These are phyloP conservation scores for Mediolabrus comicus DNA, from an alignment of 108 stramenopile species.

Conservation along the genomic window DNA sequence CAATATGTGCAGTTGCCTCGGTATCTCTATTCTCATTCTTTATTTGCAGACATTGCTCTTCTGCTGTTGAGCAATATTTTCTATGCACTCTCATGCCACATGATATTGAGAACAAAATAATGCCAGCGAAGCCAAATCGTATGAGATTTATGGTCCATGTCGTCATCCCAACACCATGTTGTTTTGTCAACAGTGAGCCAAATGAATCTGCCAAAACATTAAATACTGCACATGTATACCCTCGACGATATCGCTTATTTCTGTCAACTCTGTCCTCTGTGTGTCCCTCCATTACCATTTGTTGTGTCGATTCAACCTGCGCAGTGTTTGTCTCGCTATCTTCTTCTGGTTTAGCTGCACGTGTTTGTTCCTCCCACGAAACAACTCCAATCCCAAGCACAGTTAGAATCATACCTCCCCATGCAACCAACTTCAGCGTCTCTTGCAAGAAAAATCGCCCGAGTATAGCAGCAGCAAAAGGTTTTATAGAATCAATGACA, in stretches of 20 bases:
- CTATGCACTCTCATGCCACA: conserved; percentile 24
- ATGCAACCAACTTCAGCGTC: conserved; percentile 29
- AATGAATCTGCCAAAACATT: conserved; percentile 81
- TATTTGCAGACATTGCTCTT: neutral
- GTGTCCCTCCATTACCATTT: neutral
- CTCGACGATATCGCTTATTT: conserved; percentile 33
- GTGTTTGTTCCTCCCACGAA: conserved; percentile 51
- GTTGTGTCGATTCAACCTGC: neutral
- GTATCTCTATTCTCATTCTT: neutral
- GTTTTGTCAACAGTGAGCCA: conserved; percentile 77
- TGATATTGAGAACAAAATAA: conserved; percentile 56
- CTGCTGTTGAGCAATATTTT: neutral
- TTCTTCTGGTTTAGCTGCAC: neutral
- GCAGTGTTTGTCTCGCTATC: neutral
- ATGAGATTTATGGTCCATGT: conserved; percentile 85
- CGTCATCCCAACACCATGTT: conserved; percentile 66
- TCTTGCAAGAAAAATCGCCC: conserved; percentile 71
- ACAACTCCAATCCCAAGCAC: conserved; percentile 68
- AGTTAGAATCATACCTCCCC: conserved; percentile 65
- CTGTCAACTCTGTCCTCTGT: neutral
- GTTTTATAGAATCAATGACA: conserved; percentile 80
- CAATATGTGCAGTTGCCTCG: conserved; percentile 12
- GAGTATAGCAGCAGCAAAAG: conserved; percentile 80
- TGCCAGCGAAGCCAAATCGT: conserved; percentile 86
- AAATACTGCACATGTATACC: conserved; percentile 56